Conservation (phyloP, 192 early-diverging fungal species). For the Gamsiella multidivaricata region DNA sequence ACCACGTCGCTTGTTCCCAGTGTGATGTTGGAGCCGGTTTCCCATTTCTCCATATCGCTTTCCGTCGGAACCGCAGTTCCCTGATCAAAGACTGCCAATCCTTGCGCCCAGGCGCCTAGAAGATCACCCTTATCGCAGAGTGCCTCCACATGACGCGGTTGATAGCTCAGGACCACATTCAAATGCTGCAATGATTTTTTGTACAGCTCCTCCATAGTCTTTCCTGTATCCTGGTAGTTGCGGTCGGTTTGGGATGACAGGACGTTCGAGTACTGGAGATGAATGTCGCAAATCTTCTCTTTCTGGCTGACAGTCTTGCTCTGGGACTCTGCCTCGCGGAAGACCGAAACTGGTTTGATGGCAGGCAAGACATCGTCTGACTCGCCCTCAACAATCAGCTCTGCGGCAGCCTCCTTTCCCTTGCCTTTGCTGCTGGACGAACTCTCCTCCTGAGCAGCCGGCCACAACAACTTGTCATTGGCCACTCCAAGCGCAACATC, state of each 20-base stretch:
- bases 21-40: slow-evolving; percentile 28
- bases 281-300: slow-evolving; percentile 55
- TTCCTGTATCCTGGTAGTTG: slow-evolving; percentile 53
- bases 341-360: slow-evolving; percentile 32
- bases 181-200: slow-evolving; percentile 53
- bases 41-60: slow-evolving; percentile 27
- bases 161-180: slow-evolving; percentile 52
- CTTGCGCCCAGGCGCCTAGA: slow-evolving; percentile 59
- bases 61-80: slow-evolving; percentile 10
- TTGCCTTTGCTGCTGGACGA: slow-evolving; percentile 36
- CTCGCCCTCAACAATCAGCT: background rate
- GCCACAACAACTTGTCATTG: slow-evolving; percentile 44
- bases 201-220: slow-evolving; percentile 50
- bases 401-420: slow-evolving; percentile 12
- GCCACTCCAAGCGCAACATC: slow-evolving; percentile 49
- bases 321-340: slow-evolving; percentile 39
- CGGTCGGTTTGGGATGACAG: slow-evolving; percentile 61
- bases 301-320: slow-evolving; percentile 45
- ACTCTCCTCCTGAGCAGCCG: slow-evolving; percentile 14
- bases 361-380: slow-evolving; percentile 56
- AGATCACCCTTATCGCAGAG: slow-evolving; percentile 68
- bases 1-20: slow-evolving; percentile 33
- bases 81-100: slow-evolving; percentile 43
- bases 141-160: slow-evolving; percentile 61
- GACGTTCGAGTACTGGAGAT: slow-evolving; percentile 58